Evolutionary conservation across 2,329 filamentous ascomycete genomes (phyloP), one percentile per base, ranked within the genome.

Genomic region (Sordariomycetes sp.): DNA sequence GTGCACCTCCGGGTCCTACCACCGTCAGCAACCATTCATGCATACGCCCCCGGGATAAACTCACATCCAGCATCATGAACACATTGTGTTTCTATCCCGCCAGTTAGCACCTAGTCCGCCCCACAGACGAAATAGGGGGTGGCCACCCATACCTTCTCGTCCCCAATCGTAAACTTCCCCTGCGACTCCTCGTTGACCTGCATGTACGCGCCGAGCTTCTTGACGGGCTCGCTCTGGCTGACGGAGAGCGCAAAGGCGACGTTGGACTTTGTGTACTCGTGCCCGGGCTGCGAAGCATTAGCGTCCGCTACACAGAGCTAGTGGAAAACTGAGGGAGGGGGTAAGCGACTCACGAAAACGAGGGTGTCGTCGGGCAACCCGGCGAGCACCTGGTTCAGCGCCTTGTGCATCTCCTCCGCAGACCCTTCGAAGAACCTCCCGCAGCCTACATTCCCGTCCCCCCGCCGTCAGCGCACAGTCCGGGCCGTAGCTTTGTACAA

Each of bases 211-310:
- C 89, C 78, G 35, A 99, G 78, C 65, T 86, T 88, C 77, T 88
- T 85, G 62, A 97, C 83, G 0, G 89, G 79, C 54, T 89, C 85
- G 50, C 82, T 88, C 66, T 89, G 84, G 59, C 87, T 76, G 18
- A 97, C 87, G 2, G 86, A 87, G 60, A 88, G 74, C 54, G 84
- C 86, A 68, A 99, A 99, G 70, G 90, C 90, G 66, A 94, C 90
- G 68, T 99, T 99, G 56, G 87, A 82, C 73, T 94, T 96, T n/a
- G 94, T 99, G 75, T 99, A 99, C 72, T 97, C 94, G 67, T 99
- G 94, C 3, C 94, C 94, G 20, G 93, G 92, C 87, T 93, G 61
- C 24, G 40, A 34, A 20, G 12, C 25, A 28, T 37, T 37, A 34
- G 37, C 16, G 37, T 10, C 51, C 10, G 6, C 12, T 6, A n/a